A percentile compares a stretch with the other conserved stretches of the same genome.
Evolutionary conservation across 495 filamentous ascomycete species (phyloP).

Genomic region (Podospora didyma): DNA sequence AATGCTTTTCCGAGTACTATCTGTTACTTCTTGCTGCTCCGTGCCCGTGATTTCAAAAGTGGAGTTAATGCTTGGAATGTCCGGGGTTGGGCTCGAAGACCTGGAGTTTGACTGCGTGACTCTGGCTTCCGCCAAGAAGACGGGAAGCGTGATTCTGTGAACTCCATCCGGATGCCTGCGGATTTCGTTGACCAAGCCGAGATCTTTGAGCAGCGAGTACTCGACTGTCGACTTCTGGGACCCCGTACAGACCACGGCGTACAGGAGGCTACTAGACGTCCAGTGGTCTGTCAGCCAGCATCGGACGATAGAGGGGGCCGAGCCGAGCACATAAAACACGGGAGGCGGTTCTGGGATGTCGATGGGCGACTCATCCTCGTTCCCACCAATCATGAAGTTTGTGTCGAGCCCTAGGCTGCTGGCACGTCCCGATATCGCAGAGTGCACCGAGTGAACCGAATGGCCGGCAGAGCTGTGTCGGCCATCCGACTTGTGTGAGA

Average conservation of each 20-base stretch:
- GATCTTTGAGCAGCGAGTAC: conserved; percentile 62
- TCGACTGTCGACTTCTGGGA: conserved; percentile 82
- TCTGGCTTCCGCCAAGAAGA: conserved; percentile 89
- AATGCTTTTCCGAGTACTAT: conserved; percentile 54
- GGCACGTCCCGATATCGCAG: conserved; percentile 64
- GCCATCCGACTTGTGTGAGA: conserved; percentile 96
- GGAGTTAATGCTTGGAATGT: conserved; percentile 74
- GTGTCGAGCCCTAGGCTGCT: conserved; percentile 81
- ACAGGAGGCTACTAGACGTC: conserved; percentile 80
- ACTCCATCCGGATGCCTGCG: conserved; percentile 56
- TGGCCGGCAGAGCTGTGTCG: conserved; percentile 86
- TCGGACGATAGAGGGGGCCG: conserved; percentile 88
- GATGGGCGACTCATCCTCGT: conserved; percentile 60
- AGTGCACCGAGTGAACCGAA: conserved; percentile 66
- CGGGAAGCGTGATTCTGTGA: conserved; percentile 66
- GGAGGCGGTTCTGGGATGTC: conserved; percentile 71
- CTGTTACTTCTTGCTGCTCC: conserved; percentile 34
- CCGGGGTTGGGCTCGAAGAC: conserved; percentile 67
- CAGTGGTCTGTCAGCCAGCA: conserved; percentile 90
- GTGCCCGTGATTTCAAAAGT: conserved; percentile 67
- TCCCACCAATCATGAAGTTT: conserved; percentile 59
- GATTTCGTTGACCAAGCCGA: conserved; percentile 66
- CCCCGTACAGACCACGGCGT: conserved; percentile 88
- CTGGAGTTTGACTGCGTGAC: conserved; percentile 71
- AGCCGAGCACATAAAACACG: conserved; percentile 74